phyloP scores from a whole-genome alignment of 108 stramenopile genomes.

The Skeletonema menzelii region DNA sequence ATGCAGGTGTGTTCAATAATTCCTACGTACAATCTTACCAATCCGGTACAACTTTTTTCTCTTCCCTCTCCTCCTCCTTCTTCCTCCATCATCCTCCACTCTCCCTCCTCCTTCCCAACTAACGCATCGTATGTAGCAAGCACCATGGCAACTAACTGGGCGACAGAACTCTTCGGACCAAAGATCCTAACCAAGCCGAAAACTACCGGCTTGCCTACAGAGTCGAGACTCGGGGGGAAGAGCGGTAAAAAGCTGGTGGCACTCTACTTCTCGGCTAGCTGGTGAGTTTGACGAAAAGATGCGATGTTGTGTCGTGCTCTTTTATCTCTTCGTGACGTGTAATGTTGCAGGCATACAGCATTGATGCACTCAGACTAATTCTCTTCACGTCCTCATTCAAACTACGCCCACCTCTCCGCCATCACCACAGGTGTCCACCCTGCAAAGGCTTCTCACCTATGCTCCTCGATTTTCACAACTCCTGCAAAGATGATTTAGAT shows the following conservation, averaged over 20 bases:
- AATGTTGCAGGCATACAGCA: no score
- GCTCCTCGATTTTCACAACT: constrained; percentile 63
- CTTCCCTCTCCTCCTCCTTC: no score
- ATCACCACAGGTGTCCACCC: constrained; percentile 41
- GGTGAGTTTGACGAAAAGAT: constrained; percentile 14
- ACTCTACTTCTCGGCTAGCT: constrained; percentile 68
- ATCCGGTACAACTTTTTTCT: no score
- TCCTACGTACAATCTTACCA: no score
- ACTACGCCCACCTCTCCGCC: background rate
- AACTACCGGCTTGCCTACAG: constrained; percentile 31
- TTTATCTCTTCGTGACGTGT: background rate
- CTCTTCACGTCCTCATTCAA: background rate
- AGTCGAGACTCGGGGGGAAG: constrained; percentile 43
- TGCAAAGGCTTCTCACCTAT: constrained; percentile 72
- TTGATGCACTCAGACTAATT: background rate
- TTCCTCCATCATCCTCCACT: no score
- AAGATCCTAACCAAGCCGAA: constrained; percentile 36
- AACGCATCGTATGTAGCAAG: no score
- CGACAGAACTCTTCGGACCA: constrained; percentile 27
- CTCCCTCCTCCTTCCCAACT: no score
- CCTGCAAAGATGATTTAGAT: constrained; percentile 50
- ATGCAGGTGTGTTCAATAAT: no score
- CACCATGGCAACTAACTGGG: constrained; percentile 10
- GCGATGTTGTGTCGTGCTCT: background rate
- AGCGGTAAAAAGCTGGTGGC: constrained; percentile 44